A percentile compares a stretch with the other conserved stretches of the same genome.
Conservation (phyloP, 495 filamentous ascomycete species). For the Cercophora samala region DNA sequence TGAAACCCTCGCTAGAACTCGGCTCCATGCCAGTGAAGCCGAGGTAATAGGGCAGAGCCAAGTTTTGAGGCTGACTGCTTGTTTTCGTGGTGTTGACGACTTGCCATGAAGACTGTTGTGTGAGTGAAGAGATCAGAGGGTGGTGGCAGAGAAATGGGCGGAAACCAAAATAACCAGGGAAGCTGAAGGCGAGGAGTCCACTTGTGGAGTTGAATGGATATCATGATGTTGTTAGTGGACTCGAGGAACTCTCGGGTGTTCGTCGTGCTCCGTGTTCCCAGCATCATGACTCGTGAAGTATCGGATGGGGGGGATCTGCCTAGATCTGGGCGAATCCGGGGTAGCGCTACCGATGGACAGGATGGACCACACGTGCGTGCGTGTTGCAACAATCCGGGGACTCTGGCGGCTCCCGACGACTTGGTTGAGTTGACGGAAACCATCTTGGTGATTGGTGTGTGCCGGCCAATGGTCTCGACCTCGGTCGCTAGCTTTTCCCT, state of each 20-base stretch:
- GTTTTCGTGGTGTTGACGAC: background rate
- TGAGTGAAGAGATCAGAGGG: too few relatives aligned
- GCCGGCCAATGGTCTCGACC: background rate
- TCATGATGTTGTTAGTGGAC: background rate
- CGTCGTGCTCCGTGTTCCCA: background rate
- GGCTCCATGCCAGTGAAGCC: background rate
- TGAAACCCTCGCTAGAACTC: background rate
- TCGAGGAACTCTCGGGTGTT: background rate
- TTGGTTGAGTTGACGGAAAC: background rate
- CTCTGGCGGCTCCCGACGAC: background rate
- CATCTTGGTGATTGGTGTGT: background rate
- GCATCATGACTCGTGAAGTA: background rate
- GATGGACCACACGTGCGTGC: background rate
- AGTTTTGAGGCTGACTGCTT: conserved; percentile 1
- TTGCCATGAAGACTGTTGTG: background rate
- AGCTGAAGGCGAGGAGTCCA: background rate
- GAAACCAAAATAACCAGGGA: background rate
- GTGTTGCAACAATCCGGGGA: background rate
- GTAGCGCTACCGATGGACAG: background rate
- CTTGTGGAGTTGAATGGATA: too few relatives aligned
- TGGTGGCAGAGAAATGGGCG: background rate
- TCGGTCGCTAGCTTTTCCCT: background rate
- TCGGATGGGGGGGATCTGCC: background rate
- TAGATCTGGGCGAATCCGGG: background rate
- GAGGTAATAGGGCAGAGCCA: conserved; percentile 1